phyloP scores from a whole-genome alignment of 306 rosid species.

The Trifolium repens region DNA sequence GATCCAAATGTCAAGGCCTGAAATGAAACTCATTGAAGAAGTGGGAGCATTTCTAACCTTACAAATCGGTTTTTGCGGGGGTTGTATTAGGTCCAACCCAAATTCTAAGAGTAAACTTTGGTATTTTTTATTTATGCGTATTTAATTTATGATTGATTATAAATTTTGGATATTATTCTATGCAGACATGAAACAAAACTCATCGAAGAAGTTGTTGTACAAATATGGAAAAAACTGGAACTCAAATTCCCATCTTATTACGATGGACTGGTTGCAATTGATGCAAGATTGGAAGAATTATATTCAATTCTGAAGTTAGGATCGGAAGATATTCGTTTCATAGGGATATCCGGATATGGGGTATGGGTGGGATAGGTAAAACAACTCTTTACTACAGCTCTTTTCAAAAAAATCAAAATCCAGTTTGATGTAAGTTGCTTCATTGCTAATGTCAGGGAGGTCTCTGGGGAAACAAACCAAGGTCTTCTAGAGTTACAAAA shows the following conservation, averaged over 20 bases:
- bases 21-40: no score
- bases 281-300: not conserved
- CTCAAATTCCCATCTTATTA: conserved; percentile 22
- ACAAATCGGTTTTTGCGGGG: no score
- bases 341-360: conserved; percentile 49
- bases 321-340: conserved; percentile 20
- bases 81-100: not conserved
- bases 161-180: not conserved
- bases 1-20: no score
- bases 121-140: not conserved
- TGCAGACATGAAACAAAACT: conserved; percentile 31
- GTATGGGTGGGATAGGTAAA: conserved; percentile 33
- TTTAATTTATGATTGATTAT: not conserved
- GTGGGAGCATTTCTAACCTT: no score
- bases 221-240: conserved; percentile 25
- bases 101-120: no score
- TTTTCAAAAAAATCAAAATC: conserved; percentile 5
- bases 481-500: conserved; percentile 1
- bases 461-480: conserved; percentile 6
- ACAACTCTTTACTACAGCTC: conserved; percentile 34
- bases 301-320: conserved; percentile 7
- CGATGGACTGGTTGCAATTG: conserved; percentile 36
- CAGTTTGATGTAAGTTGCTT: conserved; percentile 38
- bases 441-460: conserved; percentile 22
- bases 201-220: conserved; percentile 31